Percentiles rank a stretch among this genome's conserved stretches.
Conservation (phyloP, 225 moss, liverwort and hornwort genomes). For the Bryoerythrophyllum caledonicum region DNA sequence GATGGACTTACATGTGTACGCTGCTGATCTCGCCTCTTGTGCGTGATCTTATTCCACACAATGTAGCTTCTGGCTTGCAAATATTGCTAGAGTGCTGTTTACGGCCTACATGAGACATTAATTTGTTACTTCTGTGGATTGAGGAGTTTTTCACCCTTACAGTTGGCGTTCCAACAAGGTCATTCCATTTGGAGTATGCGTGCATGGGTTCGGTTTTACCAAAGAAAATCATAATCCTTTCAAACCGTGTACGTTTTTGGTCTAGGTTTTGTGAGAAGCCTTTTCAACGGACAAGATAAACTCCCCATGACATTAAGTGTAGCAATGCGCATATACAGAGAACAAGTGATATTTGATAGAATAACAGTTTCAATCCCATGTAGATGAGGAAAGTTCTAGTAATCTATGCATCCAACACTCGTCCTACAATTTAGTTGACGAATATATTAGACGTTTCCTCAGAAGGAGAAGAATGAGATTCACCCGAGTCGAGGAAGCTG, state of each 20-base stretch:
- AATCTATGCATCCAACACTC: slow-evolving; percentile 5
- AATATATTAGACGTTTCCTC: slow-evolving; percentile 24
- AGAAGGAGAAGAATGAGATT: slow-evolving; percentile 10
- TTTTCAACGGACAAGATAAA: too few species aligned
- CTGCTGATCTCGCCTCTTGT: slow-evolving; percentile 12
- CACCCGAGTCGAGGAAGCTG: neutral
- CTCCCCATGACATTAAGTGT: too few species aligned
- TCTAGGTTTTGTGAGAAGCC: neutral
- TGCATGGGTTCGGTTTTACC: neutral
- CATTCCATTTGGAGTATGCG: neutral
- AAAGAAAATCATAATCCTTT: neutral
- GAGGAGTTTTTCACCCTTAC: neutral
- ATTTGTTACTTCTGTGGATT: slow-evolving; percentile 20
- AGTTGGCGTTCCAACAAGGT: neutral
- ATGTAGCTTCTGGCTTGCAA: slow-evolving; percentile 27
- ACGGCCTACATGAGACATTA: neutral
- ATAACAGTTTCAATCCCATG: neutral
- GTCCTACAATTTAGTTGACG: slow-evolving; percentile 18
- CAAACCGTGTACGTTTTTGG: neutral
- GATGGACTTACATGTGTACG: slow-evolving; percentile 13
- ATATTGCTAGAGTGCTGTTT: slow-evolving; percentile 10
- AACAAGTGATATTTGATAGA: too few species aligned
- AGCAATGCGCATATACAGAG: too few species aligned
- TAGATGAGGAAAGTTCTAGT: slow-evolving; percentile 1
- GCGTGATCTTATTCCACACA: neutral